phyloP scores from a whole-genome alignment of 1,284 basidiomycete genomes.

The Stereum hirsutum region DNA sequence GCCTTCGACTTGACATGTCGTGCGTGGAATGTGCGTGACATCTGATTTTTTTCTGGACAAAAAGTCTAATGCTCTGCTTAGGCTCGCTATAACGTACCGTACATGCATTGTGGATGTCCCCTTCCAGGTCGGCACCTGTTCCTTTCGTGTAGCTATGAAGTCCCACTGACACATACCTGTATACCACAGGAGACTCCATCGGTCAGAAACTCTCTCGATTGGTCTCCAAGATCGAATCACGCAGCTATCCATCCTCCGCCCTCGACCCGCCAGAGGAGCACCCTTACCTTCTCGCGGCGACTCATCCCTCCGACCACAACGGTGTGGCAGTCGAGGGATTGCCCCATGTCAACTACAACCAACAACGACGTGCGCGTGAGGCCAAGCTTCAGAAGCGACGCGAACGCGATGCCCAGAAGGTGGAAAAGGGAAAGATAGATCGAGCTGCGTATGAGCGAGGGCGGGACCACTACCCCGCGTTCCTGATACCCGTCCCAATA shows the following conservation, averaged over 20 bases:
- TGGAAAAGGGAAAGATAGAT: background rate
- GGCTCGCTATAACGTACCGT: background rate
- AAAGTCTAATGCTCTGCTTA: background rate
- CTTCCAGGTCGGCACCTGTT: conserved; percentile 14
- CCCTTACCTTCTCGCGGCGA: conserved; percentile 21
- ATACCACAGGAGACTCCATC: conserved; percentile 16
- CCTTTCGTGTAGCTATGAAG: conserved; percentile 20
- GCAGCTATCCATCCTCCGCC: conserved; percentile 11
- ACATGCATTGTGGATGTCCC: conserved; percentile 9
- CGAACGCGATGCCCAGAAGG: background rate
- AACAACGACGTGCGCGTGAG: conserved; percentile 30
- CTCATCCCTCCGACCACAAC: conserved; percentile 30
- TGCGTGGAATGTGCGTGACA: conserved; percentile 16
- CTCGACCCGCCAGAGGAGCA: conserved; percentile 20
- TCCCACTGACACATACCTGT: too few species aligned
- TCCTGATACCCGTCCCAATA: background rate
- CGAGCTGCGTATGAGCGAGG: background rate
- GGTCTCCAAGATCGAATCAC: conserved; percentile 12
- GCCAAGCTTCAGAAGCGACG: conserved; percentile 2
- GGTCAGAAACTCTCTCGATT: conserved; percentile 21
- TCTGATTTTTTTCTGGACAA: too few species aligned
- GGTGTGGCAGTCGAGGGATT: conserved; percentile 7
- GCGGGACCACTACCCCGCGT: background rate
- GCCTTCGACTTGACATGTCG: conserved; percentile 28
- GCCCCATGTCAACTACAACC: conserved; percentile 12